Percentiles rank a stretch among this genome's conserved stretches.
Evolutionary conservation across 2,329 filamentous ascomycete species (phyloP).

Genomic region (Xylariaceae sp.): DNA sequence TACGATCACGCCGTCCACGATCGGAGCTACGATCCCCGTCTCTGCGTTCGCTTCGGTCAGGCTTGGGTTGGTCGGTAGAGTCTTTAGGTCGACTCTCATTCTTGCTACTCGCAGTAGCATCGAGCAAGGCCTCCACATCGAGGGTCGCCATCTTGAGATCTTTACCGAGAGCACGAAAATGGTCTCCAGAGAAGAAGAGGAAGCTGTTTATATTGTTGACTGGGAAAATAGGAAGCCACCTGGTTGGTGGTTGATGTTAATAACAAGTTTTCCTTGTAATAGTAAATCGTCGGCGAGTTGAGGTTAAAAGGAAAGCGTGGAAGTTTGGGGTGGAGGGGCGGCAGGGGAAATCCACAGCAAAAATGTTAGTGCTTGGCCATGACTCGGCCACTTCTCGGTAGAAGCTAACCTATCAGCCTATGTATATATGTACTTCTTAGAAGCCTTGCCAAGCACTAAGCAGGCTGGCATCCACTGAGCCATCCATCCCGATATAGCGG

Average conservation of each 20-base stretch:
- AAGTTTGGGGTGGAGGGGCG: constrained; percentile 11
- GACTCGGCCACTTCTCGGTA: constrained; percentile 14
- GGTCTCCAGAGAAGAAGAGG: neutral
- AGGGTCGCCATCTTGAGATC: constrained; percentile 49
- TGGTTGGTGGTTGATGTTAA: constrained; percentile 3
- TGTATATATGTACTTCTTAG: too few species aligned
- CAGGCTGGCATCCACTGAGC: too few species aligned
- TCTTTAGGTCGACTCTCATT: constrained; percentile 50
- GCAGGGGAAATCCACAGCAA: constrained; percentile 17
- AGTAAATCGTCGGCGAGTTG: constrained; percentile 7
- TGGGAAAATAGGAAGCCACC: neutral
- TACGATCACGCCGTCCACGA: constrained; percentile 58
- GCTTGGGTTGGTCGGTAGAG: constrained; percentile 60
- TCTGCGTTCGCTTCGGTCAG: constrained; percentile 53
- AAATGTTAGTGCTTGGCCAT: too few species aligned
- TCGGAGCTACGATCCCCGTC: constrained; percentile 46
- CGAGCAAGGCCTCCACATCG: constrained; percentile 89
- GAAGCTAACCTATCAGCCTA: constrained; percentile 1
- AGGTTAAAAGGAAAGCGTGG: constrained; percentile 11
- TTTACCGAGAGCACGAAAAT: constrained; percentile 8
- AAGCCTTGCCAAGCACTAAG: too few species aligned
- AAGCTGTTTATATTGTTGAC: neutral
- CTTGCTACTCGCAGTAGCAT: constrained; percentile 73
- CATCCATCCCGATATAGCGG: too few species aligned
- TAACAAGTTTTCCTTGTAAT: constrained; percentile 11